These are phyloP conservation scores for Krasilnikovozyma curviuscula DNA, from an alignment of 768 basidiomycete genomes.

Conservation along the genomic window DNA sequence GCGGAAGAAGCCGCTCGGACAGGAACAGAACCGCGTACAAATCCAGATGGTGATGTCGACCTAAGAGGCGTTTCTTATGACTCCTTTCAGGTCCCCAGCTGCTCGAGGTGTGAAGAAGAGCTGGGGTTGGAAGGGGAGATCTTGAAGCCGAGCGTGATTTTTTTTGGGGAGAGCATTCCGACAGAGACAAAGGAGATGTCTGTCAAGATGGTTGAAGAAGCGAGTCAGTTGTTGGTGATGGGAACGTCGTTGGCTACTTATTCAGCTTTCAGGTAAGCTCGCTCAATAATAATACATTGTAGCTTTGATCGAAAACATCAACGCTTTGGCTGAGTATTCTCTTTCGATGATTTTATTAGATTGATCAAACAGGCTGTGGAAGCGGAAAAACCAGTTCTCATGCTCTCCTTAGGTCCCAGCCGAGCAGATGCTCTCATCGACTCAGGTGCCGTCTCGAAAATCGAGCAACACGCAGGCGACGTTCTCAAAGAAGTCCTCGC, in stretches of 20 bases:
- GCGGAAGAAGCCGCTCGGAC: conserved; percentile 39
- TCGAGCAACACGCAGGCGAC: no score
- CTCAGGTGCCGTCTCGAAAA: no score
- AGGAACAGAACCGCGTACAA: conserved; percentile 42
- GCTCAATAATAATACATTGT: not conserved
- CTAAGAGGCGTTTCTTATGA: conserved; percentile 57
- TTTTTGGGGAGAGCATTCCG: conserved; percentile 60
- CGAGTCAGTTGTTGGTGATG: conserved; percentile 54
- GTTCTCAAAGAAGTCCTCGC: no score
- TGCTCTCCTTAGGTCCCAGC: conserved; percentile 74
- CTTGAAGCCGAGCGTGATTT: conserved; percentile 2
- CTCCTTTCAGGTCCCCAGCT: conserved; percentile 61
- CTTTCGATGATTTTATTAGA: conserved; percentile 27
- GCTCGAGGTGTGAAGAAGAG: conserved; percentile 44
- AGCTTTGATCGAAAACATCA: not conserved
- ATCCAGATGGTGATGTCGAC: conserved; percentile 87
- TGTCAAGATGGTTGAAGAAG: conserved; percentile 31
- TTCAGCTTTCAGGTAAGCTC: conserved; percentile 61
- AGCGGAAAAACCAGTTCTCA: conserved; percentile 51
- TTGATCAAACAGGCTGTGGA: conserved; percentile 62
- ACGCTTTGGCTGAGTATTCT: not conserved
- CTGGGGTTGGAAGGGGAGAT: not conserved
- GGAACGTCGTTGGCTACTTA: conserved; percentile 88
- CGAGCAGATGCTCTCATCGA: conserved; percentile 47
- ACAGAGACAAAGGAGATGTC: conserved; percentile 35